Base-by-base conservation (phyloP, 495 filamentous ascomycete genomes). In the Penicillium lividum region DNA sequence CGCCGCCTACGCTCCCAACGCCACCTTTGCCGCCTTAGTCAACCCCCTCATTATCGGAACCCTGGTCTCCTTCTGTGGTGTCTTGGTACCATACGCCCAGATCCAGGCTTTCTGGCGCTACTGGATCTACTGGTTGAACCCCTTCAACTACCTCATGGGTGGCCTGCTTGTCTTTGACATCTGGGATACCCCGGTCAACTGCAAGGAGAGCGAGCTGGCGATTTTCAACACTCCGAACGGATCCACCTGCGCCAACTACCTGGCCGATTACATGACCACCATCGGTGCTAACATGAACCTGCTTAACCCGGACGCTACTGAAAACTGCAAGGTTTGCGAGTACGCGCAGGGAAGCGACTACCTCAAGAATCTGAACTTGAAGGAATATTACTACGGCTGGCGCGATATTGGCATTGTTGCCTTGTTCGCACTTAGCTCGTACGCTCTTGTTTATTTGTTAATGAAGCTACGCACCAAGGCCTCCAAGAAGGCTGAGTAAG, bases 61-160 rank as follows among this genome's bases (percentile, higher is more conserved):
- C 29, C 75, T 89, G 59, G 77, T 75, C 48, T 78, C 80, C 54
- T 79, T 85, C 66, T 86, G 85, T 57, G 73, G 76, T 62, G 74
- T 77, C 8, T 60, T 76, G 44, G 73, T 77, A 6, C 74, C 74
- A 2, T 74, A 77, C 47, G 51, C 50, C 1, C 69, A 77, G 51
- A 86, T 89, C 28, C 73, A 78, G 29, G 81, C 70, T 4, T 79
- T 89, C 56, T 88, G 87, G 58, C 74, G 82, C 16, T 92, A 91
- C 81, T 91, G 88, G 89, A 87, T 89, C 60, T 91, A 91, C 72
- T 85, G 80, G 54, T 70, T 89, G 59, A 87, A 85, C 33, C 88
- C 89, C 7, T 84, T 90, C 64, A 88, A 84, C 16, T 91, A 92
- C 58, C 70, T 89, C 7, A 82, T 89, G 48, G 78, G 76, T 53